These are phyloP conservation scores for Murraya koenigii DNA, from an alignment of 345 rosid genomes.

Conservation along the genomic window DNA sequence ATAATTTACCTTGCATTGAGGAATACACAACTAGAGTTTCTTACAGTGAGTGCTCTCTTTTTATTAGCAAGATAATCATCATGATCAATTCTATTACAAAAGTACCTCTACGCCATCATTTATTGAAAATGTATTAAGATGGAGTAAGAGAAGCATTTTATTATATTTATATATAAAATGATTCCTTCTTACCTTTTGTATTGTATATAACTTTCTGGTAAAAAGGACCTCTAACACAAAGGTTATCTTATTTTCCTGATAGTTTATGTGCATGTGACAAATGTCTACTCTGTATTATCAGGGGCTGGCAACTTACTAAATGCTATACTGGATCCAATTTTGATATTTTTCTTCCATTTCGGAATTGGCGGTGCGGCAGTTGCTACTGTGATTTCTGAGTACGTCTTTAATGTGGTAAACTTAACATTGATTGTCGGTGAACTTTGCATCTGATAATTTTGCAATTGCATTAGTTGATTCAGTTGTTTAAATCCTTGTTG, in stretches of 20 bases:
- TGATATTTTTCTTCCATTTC: constrained; percentile 67
- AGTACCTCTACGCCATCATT: not conserved
- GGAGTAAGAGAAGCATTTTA: not conserved
- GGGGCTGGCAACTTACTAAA: constrained; percentile 81
- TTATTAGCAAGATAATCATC: not conserved
- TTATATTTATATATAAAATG: not conserved
- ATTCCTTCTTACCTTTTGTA: not conserved
- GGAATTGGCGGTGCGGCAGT: constrained; percentile 87
- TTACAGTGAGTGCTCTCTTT: not conserved
- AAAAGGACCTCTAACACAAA: not conserved
- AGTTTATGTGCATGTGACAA: not conserved
- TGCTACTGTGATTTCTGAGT: constrained; percentile 97
- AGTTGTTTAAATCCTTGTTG: constrained; percentile 5
- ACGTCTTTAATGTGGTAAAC: constrained; percentile 76
- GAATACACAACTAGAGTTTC: not conserved
- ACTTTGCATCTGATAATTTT: constrained; percentile 12
- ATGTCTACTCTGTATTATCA: constrained; percentile 35
- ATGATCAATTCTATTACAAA: not conserved
- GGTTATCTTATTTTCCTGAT: constrained; percentile 3
- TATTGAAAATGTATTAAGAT: not conserved
- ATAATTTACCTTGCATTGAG: not conserved
- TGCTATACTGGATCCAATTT: constrained; percentile 69
- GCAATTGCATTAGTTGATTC: not conserved
- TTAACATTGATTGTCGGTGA: constrained; percentile 16
- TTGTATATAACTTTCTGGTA: too few relatives aligned